Conservation (phyloP, 352 stramenopile genomes). For the Pythium aristosporum region DNA sequence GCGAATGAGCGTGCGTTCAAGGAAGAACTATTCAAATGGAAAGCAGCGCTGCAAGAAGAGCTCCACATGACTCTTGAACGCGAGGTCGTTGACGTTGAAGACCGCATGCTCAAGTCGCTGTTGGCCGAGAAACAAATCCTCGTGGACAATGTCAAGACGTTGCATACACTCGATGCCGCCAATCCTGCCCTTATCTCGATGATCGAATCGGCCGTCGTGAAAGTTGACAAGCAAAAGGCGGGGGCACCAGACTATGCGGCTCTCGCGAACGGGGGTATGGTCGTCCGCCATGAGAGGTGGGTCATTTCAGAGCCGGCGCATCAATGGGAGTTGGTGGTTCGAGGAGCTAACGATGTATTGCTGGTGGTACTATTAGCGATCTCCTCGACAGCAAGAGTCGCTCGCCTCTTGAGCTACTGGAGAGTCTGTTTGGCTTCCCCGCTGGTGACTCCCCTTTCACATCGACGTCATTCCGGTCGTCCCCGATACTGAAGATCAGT, state of each 20-base stretch:
- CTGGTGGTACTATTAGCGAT: conserved; percentile 37
- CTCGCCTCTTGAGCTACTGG: conserved; percentile 35
- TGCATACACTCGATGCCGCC: conserved; percentile 49
- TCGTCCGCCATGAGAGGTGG: conserved; percentile 62
- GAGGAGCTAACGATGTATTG: neutral
- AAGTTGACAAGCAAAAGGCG: conserved; percentile 45
- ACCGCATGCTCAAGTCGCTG: conserved; percentile 57
- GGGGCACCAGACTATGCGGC: conserved; percentile 64
- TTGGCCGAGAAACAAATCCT: conserved; percentile 58
- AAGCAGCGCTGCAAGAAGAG: conserved; percentile 28
- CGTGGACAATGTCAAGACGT: conserved; percentile 47
- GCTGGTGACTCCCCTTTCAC: conserved; percentile 45
- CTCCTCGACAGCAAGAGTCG: conserved; percentile 40
- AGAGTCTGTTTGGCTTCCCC: conserved; percentile 29
- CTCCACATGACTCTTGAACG: conserved; percentile 46
- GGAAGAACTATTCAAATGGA: conserved; percentile 34
- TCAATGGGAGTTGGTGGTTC: neutral
- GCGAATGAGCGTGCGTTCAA: conserved; percentile 24
- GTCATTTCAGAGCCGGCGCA: neutral
- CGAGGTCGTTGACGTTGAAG: conserved; percentile 56
- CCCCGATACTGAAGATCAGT: conserved; percentile 38
- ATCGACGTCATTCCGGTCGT: conserved; percentile 45
- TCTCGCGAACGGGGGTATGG: conserved; percentile 58
- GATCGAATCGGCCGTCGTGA: conserved; percentile 39
- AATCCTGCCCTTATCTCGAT: conserved; percentile 60